Conservation (phyloP, 2,329 filamentous ascomycete species). For the Colletotrichum caudatum region DNA sequence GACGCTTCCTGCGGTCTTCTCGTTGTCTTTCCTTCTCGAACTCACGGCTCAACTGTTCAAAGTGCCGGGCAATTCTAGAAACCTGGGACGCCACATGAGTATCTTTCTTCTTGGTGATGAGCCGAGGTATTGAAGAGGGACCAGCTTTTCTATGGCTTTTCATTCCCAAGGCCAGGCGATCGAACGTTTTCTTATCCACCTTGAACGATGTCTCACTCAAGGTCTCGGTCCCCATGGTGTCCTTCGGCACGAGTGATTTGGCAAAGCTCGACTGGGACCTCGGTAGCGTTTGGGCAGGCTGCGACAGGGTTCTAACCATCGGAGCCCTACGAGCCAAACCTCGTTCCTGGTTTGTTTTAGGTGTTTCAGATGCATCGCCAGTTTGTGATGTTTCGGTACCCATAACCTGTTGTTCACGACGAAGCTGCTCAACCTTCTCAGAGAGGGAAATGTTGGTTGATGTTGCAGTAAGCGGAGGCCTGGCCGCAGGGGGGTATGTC, state of each 20-base stretch:
- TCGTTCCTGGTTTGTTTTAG: slow-evolving; percentile 50
- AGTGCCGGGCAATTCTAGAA: slow-evolving; percentile 92
- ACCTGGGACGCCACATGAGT: slow-evolving; percentile 90
- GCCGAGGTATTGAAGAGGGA: slow-evolving; percentile 88
- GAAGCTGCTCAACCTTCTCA: slow-evolving; percentile 64
- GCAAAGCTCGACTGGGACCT: slow-evolving; percentile 59
- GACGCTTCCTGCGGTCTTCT: slow-evolving; percentile 80
- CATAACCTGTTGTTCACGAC: slow-evolving; percentile 60
- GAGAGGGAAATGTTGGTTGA: slow-evolving; percentile 49
- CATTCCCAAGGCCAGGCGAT: slow-evolving; percentile 75
- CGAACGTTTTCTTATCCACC: slow-evolving; percentile 81
- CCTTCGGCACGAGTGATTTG: slow-evolving; percentile 55
- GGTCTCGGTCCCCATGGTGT: slow-evolving; percentile 47
- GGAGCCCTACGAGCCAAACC: slow-evolving; percentile 60
- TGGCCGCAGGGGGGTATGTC: slow-evolving; percentile 5
- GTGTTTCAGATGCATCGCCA: slow-evolving; percentile 44
- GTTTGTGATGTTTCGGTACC: slow-evolving; percentile 48
- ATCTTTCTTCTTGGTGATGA: slow-evolving; percentile 79
- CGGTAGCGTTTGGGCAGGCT: slow-evolving; percentile 61
- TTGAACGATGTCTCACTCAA: slow-evolving; percentile 58
- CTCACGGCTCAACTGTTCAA: slow-evolving; percentile 95
- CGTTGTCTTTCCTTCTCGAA: slow-evolving; percentile 94
- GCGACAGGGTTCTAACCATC: slow-evolving; percentile 65
- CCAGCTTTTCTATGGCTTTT: slow-evolving; percentile 69
- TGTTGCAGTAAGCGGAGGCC: slow-evolving; percentile 25